Evolutionary conservation across 2,329 filamentous ascomycete genomes (phyloP).

Genomic region (Aspergillus floridensis): DNA sequence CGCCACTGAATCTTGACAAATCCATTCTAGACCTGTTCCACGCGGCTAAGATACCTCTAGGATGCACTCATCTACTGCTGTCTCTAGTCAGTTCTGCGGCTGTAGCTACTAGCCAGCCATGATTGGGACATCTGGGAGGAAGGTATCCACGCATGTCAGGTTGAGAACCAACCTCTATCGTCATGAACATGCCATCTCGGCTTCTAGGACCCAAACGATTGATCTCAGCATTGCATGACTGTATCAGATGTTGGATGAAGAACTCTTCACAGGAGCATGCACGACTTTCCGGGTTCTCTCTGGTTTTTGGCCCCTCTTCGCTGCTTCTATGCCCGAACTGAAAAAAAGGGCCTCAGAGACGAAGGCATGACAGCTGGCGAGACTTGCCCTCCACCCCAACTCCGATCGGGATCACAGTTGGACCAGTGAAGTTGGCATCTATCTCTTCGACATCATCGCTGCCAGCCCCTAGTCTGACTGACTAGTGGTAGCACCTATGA

Average conservation of each 20-base stretch:
- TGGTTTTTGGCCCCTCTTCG: neutral
- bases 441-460: neutral
- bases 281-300: neutral
- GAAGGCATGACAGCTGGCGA: neutral
- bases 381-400: no score
- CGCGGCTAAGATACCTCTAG: slow-evolving; percentile 7
- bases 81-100: neutral
- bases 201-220: neutral
- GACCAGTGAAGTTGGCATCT: slow-evolving; percentile 2
- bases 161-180: neutral
- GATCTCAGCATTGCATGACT: neutral
- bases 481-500: neutral
- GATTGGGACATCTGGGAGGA: neutral
- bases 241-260: neutral
- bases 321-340: neutral
- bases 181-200: neutral
- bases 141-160: neutral
- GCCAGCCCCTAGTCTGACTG: neutral
- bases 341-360: neutral
- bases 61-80: neutral
- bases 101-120: neutral
- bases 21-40: slow-evolving; percentile 19
- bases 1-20: slow-evolving; percentile 17
- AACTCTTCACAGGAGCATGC: neutral
- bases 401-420: neutral